Percentiles rank a stretch among this genome's conserved stretches.
Evolutionary conservation across 2,329 filamentous ascomycete genomes (phyloP).

Genomic region (Penicillium sp.): DNA sequence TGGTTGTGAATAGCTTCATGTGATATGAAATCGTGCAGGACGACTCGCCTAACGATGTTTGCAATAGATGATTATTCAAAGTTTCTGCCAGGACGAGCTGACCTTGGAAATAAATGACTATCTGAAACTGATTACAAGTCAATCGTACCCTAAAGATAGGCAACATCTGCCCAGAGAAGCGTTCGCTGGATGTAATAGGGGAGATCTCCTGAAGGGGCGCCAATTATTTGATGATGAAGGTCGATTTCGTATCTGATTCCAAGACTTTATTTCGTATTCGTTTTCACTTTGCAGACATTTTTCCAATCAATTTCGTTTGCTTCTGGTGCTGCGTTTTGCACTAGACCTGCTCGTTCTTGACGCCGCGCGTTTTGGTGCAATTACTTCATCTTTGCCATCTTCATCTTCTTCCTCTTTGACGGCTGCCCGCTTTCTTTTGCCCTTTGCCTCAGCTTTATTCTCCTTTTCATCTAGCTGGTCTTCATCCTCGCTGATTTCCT

Average conservation of each 20-base stretch:
- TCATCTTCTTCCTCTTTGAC: slow-evolving; percentile 22
- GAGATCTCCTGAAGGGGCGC: background rate
- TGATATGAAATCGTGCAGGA: no score
- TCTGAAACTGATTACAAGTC: background rate
- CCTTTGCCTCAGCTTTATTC: slow-evolving; percentile 10
- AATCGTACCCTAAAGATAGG: background rate
- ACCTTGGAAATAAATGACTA: background rate
- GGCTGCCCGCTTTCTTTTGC: background rate
- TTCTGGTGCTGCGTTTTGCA: background rate
- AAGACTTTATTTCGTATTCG: background rate
- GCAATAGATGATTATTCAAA: no score
- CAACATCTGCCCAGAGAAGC: background rate
- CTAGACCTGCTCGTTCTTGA: slow-evolving; percentile 4
- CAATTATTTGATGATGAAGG: background rate
- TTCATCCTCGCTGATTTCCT: slow-evolving; percentile 45
- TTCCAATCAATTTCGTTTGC: no score
- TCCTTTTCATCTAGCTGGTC: slow-evolving; percentile 21
- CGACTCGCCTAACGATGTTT: no score
- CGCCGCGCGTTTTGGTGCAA: slow-evolving; percentile 21
- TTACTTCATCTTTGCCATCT: slow-evolving; percentile 17
- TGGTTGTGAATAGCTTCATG: background rate
- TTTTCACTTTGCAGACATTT: background rate
- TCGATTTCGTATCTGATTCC: background rate
- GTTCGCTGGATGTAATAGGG: background rate
- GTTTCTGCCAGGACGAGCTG: no score